Evolutionary conservation across 2,329 filamentous ascomycete species (phyloP).

Genomic region (Ilyonectria mors-panacis): DNA sequence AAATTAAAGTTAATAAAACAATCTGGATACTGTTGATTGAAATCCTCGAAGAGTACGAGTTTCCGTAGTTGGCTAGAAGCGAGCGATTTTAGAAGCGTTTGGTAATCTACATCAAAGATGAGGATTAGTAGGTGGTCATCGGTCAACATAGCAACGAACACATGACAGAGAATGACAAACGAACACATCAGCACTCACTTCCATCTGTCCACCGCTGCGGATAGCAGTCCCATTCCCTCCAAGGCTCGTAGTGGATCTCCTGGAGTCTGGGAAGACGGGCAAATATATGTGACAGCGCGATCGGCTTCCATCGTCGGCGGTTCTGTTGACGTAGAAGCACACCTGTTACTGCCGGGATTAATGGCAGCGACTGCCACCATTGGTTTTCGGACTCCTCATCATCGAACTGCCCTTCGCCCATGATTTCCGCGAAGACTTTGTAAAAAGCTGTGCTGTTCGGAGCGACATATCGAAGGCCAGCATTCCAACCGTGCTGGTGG

Average conservation of each 20-base stretch:
- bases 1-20: not conserved
- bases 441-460: not conserved
- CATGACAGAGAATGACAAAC: not conserved
- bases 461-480: not conserved
- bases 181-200: conserved; percentile 38
- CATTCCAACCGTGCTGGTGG: conserved; percentile 8
- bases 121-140: not conserved
- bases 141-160: not conserved
- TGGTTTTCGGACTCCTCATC: conserved; percentile 39
- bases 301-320: conserved; percentile 53
- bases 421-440: conserved; percentile 42
- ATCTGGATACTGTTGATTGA: conserved; percentile 18
- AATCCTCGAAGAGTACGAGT: conserved; percentile 24
- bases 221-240: conserved; percentile 47
- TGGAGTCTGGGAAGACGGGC: conserved; percentile 52
- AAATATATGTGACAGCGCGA: conserved; percentile 52
- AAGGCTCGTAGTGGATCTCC: conserved; percentile 56
- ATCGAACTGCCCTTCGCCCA: conserved; percentile 41
- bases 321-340: conserved; percentile 54
- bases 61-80: conserved; percentile 4
- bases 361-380: conserved; percentile 50
- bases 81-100: not conserved
- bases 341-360: conserved; percentile 49
- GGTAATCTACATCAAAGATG: not conserved
- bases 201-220: conserved; percentile 40